phyloP scores from a whole-genome alignment of 352 stramenopile species.

The Globisporangium spinosum region DNA sequence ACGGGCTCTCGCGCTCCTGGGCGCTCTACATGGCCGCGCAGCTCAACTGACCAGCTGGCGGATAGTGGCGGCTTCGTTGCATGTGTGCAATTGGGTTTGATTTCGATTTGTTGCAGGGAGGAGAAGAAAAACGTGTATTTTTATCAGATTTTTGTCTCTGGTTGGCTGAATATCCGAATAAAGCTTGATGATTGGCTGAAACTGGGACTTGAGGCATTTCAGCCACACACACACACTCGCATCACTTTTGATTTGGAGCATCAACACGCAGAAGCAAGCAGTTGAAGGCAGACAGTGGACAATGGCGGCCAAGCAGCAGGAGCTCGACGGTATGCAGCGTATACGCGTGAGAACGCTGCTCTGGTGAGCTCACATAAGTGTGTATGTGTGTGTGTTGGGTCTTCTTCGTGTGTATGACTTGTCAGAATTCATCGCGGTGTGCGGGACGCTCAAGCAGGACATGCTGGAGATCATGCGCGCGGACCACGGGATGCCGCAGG shows the following conservation, averaged over 20 bases:
- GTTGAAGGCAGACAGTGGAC: not conserved
- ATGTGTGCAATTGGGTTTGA: not conserved
- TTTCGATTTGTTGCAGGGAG: not conserved
- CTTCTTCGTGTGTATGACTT: too few species aligned
- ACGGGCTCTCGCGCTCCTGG: constrained; percentile 66
- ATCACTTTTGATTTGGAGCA: not conserved
- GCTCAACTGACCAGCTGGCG: constrained; percentile 10
- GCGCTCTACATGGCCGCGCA: constrained; percentile 70
- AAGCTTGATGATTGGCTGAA: not conserved
- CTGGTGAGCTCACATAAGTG: not conserved
- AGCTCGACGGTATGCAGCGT: constrained; percentile 31
- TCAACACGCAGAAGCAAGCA: not conserved
- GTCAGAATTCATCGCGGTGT: constrained; percentile 72
- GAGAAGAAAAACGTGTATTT: not conserved
- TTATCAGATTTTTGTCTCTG: not conserved
- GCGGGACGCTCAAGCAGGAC: constrained; percentile 67
- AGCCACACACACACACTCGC: not conserved
- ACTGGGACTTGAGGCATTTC: not conserved
- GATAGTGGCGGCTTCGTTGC: not conserved
- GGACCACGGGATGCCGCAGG: constrained; percentile 72
- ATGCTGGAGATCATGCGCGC: constrained; percentile 60
- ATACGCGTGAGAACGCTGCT: not conserved
- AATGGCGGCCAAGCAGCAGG: constrained; percentile 37
- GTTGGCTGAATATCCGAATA: not conserved
- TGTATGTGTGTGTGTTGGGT: not conserved